Evolutionary conservation across 345 rosid species (phyloP).

Genomic region (Citrus reticulata): DNA sequence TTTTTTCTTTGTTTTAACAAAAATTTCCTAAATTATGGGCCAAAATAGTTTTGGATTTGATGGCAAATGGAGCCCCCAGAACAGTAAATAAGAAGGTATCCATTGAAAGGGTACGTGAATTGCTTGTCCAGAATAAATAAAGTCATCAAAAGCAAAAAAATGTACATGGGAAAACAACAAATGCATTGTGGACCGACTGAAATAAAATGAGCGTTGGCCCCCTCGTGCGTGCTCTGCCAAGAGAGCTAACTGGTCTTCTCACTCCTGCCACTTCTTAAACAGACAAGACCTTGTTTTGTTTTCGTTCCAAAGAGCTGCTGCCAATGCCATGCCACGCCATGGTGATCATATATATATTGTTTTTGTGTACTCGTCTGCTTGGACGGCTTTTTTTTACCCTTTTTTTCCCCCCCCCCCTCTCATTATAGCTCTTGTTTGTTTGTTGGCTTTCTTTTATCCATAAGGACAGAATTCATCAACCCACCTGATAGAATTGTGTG

Average conservation of each 20-base stretch:
- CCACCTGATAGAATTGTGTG: neutral
- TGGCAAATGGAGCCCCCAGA: slow-evolving; percentile 6
- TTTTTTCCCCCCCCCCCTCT: too few species aligned
- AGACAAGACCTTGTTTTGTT: slow-evolving; percentile 16
- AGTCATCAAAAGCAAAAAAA: neutral
- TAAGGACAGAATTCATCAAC: neutral
- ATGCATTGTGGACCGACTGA: neutral
- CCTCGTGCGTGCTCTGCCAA: slow-evolving; percentile 18
- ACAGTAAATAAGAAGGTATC: neutral
- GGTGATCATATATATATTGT: neutral
- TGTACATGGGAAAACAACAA: neutral
- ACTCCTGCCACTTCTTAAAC: slow-evolving; percentile 5
- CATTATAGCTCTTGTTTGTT: slow-evolving; percentile 7
- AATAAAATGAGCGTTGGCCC: neutral
- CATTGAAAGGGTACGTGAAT: slow-evolving; percentile 1
- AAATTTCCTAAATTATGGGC: neutral
- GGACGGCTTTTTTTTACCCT: neutral
- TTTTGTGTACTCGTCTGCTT: neutral
- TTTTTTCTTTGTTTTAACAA: neutral
- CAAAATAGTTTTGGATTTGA: neutral
- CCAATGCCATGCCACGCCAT: neutral
- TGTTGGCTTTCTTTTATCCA: slow-evolving; percentile 5
- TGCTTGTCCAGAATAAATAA: neutral
- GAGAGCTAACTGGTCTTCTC: neutral
- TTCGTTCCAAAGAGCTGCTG: slow-evolving; percentile 4